phyloP scores from a whole-genome alignment of 768 basidiomycete species.

The Pleurotus djamor region DNA sequence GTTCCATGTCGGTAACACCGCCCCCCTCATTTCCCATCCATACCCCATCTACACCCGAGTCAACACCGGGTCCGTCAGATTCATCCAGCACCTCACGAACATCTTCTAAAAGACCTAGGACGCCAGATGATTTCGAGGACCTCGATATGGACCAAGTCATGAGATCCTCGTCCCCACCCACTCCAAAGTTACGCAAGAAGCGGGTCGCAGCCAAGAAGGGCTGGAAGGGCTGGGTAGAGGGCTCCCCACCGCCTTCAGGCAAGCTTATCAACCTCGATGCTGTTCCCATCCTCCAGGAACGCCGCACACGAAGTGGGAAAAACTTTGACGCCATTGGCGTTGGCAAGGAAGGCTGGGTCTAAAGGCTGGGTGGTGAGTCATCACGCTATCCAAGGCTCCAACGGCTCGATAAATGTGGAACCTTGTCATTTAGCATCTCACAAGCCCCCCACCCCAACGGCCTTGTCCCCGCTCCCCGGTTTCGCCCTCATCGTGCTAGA shows the following conservation, averaged over 20 bases:
- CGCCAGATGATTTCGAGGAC: constrained; percentile 63
- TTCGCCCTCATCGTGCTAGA: constrained; percentile 14
- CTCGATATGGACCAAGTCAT: constrained; percentile 19
- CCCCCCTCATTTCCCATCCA: constrained; percentile 48
- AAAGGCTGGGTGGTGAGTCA: constrained; percentile 34
- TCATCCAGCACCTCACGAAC: constrained; percentile 74
- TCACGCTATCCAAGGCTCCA: constrained; percentile 22
- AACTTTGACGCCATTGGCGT: constrained; percentile 80
- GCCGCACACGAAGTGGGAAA: constrained; percentile 82
- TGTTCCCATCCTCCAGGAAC: constrained; percentile 66
- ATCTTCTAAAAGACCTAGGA: constrained; percentile 78
- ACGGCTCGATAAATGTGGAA: constrained; percentile 52
- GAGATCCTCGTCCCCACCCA: constrained; percentile 21
- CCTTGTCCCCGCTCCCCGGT: constrained; percentile 13
- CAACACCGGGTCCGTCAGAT: constrained; percentile 74
- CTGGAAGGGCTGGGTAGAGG: constrained; percentile 92
- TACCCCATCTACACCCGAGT: constrained; percentile 57
- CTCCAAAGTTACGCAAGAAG: constrained; percentile 43
- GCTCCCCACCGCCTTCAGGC: constrained; percentile 75
- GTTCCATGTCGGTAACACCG: constrained; percentile 74
- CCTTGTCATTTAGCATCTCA: constrained; percentile 20
- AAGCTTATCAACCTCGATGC: constrained; percentile 82
- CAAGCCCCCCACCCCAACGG: constrained; percentile 20
- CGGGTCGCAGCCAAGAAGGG: constrained; percentile 73
- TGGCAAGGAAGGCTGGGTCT: constrained; percentile 80